Evolutionary conservation across 106 monocot species (phyloP).

Genomic region (Acanthochlamys bracteata): DNA sequence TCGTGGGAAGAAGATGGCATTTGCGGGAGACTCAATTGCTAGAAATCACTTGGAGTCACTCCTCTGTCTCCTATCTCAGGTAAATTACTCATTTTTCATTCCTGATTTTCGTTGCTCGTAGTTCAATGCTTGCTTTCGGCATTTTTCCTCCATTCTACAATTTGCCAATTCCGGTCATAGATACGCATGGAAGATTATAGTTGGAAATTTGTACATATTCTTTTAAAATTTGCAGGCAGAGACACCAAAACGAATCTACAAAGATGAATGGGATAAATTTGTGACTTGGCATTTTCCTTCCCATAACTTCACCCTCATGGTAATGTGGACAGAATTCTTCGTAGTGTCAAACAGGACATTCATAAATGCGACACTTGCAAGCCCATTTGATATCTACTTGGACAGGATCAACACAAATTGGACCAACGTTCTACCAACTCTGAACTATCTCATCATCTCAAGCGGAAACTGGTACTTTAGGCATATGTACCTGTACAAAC

Average conservation of each 20-base stretch:
- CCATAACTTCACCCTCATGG: conserved; percentile 63
- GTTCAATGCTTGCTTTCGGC: too few relatives aligned
- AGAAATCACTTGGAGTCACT: conserved; percentile 49
- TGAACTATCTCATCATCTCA: conserved; percentile 51
- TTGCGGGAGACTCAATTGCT: conserved; percentile 45
- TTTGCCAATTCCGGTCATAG: too few relatives aligned
- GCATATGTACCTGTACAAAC: conserved; percentile 42
- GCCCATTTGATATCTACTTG: conserved; percentile 37
- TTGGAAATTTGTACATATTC: background rate
- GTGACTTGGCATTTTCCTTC: conserved; percentile 44
- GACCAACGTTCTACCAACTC: conserved; percentile 22
- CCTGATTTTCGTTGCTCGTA: too few relatives aligned
- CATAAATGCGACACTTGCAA: conserved; percentile 30
- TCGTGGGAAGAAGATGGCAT: conserved; percentile 33
- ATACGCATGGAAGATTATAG: too few relatives aligned
- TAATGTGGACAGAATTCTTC: conserved; percentile 46
- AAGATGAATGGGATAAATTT: conserved; percentile 27
- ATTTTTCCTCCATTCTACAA: too few relatives aligned
- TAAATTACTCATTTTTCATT: background rate
- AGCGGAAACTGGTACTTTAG: conserved; percentile 70
- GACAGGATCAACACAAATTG: conserved; percentile 38
- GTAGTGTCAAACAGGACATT: conserved; percentile 16
- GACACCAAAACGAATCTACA: conserved; percentile 20
- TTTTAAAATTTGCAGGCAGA: conserved; percentile 23
- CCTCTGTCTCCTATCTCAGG: conserved; percentile 45